Conservation (phyloP, 768 basidiomycete genomes). For the Megacollybia marginata region DNA sequence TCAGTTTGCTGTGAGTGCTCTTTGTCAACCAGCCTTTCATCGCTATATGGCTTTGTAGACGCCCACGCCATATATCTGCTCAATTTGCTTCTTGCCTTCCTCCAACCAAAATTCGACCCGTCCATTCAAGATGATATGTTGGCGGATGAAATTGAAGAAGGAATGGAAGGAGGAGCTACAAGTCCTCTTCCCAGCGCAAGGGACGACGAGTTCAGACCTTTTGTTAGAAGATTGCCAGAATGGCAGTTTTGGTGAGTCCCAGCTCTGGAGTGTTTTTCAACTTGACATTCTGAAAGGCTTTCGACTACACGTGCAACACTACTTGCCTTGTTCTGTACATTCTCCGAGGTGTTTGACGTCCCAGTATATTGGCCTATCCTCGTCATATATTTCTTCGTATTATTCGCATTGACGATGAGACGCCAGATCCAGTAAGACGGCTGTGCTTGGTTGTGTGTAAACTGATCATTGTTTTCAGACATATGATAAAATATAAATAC, state of each 20-base stretch:
- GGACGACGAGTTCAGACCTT: slow-evolving; percentile 97
- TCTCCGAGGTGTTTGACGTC: slow-evolving; percentile 84
- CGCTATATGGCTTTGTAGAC: slow-evolving; percentile 33
- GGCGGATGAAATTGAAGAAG: slow-evolving; percentile 94
- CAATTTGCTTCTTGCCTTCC: slow-evolving; percentile 93
- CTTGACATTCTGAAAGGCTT: slow-evolving; percentile 46
- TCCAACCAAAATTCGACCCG: slow-evolving; percentile 97
- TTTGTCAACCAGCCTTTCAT: neutral
- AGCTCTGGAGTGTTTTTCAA: neutral
- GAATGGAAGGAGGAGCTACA: slow-evolving; percentile 51
- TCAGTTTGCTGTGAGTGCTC: slow-evolving; percentile 62
- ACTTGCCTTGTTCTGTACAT: slow-evolving; percentile 72
- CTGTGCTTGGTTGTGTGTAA: slow-evolving; percentile 1
- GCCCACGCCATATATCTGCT: slow-evolving; percentile 93
- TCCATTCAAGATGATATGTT: slow-evolving; percentile 89
- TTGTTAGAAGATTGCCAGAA: slow-evolving; percentile 90
- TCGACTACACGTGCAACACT: slow-evolving; percentile 86
- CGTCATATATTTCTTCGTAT: slow-evolving; percentile 91
- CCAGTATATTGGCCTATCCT: slow-evolving; percentile 99
- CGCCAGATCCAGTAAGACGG: slow-evolving; percentile 85
- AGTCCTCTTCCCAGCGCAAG: slow-evolving; percentile 55
- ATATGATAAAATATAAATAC: slow-evolving; percentile 99
- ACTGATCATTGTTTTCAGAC: slow-evolving; percentile 35
- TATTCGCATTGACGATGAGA: slow-evolving; percentile 93
- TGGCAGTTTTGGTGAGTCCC: slow-evolving; percentile 86